Evolutionary conservation across 75 land plant species (phyloP), one percentile per base, ranked within the genome.

Genomic region (Larix kaempferi): DNA sequence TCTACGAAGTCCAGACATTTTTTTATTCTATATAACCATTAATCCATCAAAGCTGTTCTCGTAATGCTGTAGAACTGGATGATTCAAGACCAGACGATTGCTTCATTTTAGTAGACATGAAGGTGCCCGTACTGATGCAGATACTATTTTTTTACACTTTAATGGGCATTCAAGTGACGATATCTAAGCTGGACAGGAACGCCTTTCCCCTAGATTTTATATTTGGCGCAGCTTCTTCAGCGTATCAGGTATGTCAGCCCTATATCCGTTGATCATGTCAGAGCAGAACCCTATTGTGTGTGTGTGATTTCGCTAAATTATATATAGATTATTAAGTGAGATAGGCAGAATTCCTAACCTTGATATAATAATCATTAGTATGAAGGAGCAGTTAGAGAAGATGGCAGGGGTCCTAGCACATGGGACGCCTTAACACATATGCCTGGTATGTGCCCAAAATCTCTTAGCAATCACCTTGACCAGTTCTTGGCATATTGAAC

Each of bases 381-480:
- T 76, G 91, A 90, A 77, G 91, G 91, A 13, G 91, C 87, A 41
- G 82, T 71, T 14, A 55, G 60, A 4, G 87, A 88, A 76, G 90
- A 74, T 12, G 89, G 89, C n/a, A 63, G 29, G 29, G 66, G 66
- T 27, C 66, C 15, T 27, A 63, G 66, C 66, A 39, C 41, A 39
- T 39, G 41, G 41, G 41, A 39, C 41, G 41, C 41, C 41, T 39
- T 39, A 73, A 73, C 87, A 0, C 90, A 86, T 76, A 16, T 78
- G 29, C 83, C 82, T 77, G 90, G 90, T 83, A 58, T 58, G 56
- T 39, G 5, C 0, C 41, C 4, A 39, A 39, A 0, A 39, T 39
- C 41, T 39, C 41, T 4, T 4, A 39, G 5, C 41, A 4, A 2
- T 39, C 10, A 29, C 33, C 33, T 29, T 29, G 33, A 29, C 33